Evolutionary conservation across 108 stramenopile genomes (phyloP).

Genomic region (Nitzschia sp.): DNA sequence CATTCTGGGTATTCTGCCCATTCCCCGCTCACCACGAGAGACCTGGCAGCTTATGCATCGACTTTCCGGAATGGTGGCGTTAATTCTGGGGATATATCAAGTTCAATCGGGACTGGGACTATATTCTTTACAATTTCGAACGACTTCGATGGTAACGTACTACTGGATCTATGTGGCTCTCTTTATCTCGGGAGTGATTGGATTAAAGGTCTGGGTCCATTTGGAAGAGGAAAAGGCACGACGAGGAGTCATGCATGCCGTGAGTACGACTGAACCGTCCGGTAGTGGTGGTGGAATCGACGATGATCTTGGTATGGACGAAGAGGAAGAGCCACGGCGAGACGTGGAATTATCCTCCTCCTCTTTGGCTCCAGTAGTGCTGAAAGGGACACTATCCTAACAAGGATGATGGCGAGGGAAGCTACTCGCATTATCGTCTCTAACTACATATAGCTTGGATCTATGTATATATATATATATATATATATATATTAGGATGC

Average conservation of each 20-base stretch:
- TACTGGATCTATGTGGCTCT: constrained; percentile 26
- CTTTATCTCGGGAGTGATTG: constrained; percentile 12
- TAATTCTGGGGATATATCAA: constrained; percentile 53
- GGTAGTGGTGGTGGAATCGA: not conserved
- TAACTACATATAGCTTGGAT: no score
- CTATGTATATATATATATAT: no score
- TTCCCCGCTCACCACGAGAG: constrained; percentile 36
- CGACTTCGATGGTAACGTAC: constrained; percentile 20
- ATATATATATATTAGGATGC: no score
- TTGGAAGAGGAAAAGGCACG: constrained; percentile 31
- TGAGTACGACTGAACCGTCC: constrained; percentile 17
- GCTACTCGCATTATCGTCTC: no score
- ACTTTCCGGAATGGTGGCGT: constrained; percentile 22
- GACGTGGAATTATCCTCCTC: not conserved
- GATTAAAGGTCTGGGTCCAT: constrained; percentile 23
- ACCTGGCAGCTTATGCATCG: constrained; percentile 50
- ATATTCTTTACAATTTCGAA: constrained; percentile 27
- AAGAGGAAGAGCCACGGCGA: not conserved
- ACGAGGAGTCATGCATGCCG: constrained; percentile 22
- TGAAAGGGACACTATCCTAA: not conserved
- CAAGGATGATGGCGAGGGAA: no score
- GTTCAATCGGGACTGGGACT: constrained; percentile 45
- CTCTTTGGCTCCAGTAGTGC: not conserved
- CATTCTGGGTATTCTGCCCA: constrained; percentile 8
- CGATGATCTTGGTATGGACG: not conserved